Percentiles rank a stretch among this genome's conserved stretches.
Evolutionary conservation across 805 yeast species (phyloP).

Genomic region (Yarrowia osloensis): DNA sequence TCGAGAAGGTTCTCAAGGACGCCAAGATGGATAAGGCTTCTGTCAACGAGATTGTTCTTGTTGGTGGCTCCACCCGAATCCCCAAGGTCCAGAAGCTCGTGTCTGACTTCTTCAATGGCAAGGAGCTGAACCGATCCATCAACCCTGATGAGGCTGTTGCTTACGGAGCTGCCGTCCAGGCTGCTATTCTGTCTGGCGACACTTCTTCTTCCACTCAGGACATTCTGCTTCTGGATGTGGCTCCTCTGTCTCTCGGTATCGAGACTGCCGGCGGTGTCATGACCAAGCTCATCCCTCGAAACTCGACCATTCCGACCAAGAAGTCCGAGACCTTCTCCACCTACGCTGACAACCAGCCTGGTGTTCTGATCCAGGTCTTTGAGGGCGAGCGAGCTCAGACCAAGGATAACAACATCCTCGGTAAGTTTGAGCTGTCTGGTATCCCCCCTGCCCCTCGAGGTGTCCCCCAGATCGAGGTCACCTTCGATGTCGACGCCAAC

Average conservation of each 20-base stretch:
- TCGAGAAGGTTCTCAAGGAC: slow-evolving; percentile 59
- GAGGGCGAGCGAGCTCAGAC: slow-evolving; percentile 50
- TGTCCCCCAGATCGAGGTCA: slow-evolving; percentile 73
- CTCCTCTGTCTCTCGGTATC: slow-evolving; percentile 3
- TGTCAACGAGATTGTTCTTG: slow-evolving; percentile 89
- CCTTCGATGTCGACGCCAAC: slow-evolving; percentile 60
- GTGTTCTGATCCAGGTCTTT: background rate
- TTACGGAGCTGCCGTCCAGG: slow-evolving; percentile 98
- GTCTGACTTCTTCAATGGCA: slow-evolving; percentile 92
- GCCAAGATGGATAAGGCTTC: slow-evolving; percentile 45
- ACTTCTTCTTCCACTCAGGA: slow-evolving; percentile 95
- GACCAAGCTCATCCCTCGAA: slow-evolving; percentile 97
- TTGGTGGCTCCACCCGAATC: slow-evolving; percentile 98
- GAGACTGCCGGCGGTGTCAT: slow-evolving; percentile 96
- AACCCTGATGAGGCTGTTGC: slow-evolving; percentile 99
- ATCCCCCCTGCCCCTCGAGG: slow-evolving; percentile 99
- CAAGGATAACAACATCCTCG: slow-evolving; percentile 91
- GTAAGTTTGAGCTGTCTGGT: slow-evolving; percentile 94
- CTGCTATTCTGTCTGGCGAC: slow-evolving; percentile 95
- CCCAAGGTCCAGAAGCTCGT: slow-evolving; percentile 95
- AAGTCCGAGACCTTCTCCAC: slow-evolving; percentile 60
- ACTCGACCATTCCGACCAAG: slow-evolving; percentile 96
- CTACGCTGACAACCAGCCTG: slow-evolving; percentile 1
- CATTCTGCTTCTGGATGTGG: slow-evolving; percentile 75
- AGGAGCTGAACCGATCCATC: slow-evolving; percentile 1